Evolutionary conservation across 768 basidiomycete species (phyloP).

Genomic region (Scleroderma citrinum): DNA sequence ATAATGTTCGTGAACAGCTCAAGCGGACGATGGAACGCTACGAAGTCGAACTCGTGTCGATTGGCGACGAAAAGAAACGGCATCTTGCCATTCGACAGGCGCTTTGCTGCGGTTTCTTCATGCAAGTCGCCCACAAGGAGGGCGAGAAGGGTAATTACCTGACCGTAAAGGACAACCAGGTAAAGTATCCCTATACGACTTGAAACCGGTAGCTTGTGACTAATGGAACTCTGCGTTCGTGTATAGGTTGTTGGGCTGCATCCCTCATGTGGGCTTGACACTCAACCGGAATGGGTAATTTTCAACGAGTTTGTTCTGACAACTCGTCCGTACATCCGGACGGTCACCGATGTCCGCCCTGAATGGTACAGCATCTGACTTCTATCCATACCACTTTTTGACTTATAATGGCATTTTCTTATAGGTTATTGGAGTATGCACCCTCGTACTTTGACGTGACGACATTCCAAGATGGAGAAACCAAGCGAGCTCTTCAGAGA

Average conservation of each 20-base stretch:
- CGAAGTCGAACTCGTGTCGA: slow-evolving; percentile 70
- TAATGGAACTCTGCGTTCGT: neutral
- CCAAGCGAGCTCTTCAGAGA: slow-evolving; percentile 57
- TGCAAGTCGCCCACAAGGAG: slow-evolving; percentile 96
- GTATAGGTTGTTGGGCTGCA: slow-evolving; percentile 36
- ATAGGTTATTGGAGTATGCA: slow-evolving; percentile 62
- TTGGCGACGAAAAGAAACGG: slow-evolving; percentile 63
- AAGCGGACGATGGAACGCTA: slow-evolving; percentile 88
- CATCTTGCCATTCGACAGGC: slow-evolving; percentile 74
- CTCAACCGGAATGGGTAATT: slow-evolving; percentile 86
- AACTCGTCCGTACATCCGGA: slow-evolving; percentile 82
- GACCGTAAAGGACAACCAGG: slow-evolving; percentile 95
- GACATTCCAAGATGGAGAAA: slow-evolving; percentile 63
- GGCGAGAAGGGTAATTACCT: slow-evolving; percentile 83
- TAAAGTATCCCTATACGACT: slow-evolving; percentile 11
- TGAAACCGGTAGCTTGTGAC: neutral
- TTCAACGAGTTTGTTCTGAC: slow-evolving; percentile 96
- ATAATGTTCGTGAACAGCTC: slow-evolving; percentile 88
- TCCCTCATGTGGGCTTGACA: slow-evolving; percentile 82
- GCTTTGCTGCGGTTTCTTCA: slow-evolving; percentile 91
- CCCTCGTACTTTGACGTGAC: slow-evolving; percentile 62
- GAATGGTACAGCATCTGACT: slow-evolving; percentile 60
- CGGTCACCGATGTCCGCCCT: slow-evolving; percentile 77
- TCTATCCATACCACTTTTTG: slow-evolving; percentile 4
- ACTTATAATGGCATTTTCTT: neutral